Conservation (phyloP, 106 monocot species). For the Apostasia ramifera region DNA sequence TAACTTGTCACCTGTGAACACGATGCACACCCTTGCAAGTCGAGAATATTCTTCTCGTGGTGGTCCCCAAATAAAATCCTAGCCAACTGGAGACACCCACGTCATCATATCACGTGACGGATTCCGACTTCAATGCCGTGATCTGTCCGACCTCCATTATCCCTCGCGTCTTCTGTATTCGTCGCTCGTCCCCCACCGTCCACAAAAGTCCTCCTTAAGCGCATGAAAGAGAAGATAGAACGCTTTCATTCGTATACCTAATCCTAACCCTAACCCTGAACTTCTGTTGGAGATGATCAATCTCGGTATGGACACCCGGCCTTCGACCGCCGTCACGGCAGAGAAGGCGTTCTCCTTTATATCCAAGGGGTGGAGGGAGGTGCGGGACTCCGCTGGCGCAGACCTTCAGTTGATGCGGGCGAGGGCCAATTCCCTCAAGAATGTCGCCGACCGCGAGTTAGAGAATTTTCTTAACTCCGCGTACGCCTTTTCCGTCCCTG, state of each 20-base stretch:
- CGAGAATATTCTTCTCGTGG: no score
- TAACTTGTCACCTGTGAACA: no score
- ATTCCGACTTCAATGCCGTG: no score
- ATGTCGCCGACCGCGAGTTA: constrained; percentile 85
- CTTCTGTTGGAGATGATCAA: constrained; percentile 24
- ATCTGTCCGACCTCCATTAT: no score
- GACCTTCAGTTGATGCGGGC: constrained; percentile 77
- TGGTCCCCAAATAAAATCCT: no score
- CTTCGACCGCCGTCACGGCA: constrained; percentile 43
- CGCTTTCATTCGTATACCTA: background rate
- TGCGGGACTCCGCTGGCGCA: constrained; percentile 70
- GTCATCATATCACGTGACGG: no score
- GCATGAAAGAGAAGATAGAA: no score
- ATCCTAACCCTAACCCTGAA: constrained; percentile 11
- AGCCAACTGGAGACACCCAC: no score
- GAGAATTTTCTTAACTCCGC: constrained; percentile 77
- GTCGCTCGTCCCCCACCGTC: no score
- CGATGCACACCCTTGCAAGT: no score
- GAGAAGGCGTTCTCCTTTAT: constrained; percentile 76
- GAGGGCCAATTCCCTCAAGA: constrained; percentile 60
- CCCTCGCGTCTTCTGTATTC: no score
- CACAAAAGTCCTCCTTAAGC: no score
- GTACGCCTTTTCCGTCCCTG: constrained; percentile 9
- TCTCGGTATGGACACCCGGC: constrained; percentile 34
- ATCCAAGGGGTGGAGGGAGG: constrained; percentile 86